Percentiles rank a stretch among this genome's conserved stretches.
Conservation (phyloP, 75 land plant genomes). For the Cunninghamia lanceolata region DNA sequence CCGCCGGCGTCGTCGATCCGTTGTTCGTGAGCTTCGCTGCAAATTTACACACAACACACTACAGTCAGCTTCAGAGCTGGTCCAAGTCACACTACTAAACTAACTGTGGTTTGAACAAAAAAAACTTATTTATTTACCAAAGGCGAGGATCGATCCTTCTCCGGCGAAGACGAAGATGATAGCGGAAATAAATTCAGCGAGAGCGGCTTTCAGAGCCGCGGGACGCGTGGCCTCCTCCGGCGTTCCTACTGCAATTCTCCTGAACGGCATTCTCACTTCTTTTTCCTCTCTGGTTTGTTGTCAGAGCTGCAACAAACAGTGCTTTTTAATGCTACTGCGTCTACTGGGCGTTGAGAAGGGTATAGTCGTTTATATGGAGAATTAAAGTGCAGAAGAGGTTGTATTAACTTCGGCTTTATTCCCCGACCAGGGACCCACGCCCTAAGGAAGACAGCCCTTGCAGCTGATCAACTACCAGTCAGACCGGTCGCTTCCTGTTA, state of each 20-base stretch:
- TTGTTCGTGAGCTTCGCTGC: conserved; percentile 42
- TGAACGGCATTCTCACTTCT: conserved; percentile 18
- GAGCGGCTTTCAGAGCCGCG: not conserved
- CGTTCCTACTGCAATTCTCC: conserved; percentile 39
- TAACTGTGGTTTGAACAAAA: not conserved
- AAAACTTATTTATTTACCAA: not conserved
- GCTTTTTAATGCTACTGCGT: not conserved
- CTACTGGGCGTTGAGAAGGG: not conserved
- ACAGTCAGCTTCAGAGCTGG: not conserved
- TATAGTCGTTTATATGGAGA: not conserved
- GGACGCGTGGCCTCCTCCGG: conserved; percentile 12
- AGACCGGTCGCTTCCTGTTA: not conserved
- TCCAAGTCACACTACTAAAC: not conserved
- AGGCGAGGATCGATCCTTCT: conserved; percentile 20
- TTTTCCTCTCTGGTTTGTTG: not conserved
- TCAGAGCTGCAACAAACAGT: too few species aligned
- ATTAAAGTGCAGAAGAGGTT: not conserved
- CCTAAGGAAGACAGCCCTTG: not conserved
- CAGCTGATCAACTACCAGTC: not conserved
- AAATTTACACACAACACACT: not conserved
- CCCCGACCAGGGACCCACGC: not conserved
- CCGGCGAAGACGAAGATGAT: conserved; percentile 25
- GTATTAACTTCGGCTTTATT: not conserved
- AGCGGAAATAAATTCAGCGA: conserved; percentile 15
- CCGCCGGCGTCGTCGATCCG: conserved; percentile 39